Evolutionary conservation across 2,329 filamentous ascomycete species (phyloP).

Genomic region (Cytospora mali): DNA sequence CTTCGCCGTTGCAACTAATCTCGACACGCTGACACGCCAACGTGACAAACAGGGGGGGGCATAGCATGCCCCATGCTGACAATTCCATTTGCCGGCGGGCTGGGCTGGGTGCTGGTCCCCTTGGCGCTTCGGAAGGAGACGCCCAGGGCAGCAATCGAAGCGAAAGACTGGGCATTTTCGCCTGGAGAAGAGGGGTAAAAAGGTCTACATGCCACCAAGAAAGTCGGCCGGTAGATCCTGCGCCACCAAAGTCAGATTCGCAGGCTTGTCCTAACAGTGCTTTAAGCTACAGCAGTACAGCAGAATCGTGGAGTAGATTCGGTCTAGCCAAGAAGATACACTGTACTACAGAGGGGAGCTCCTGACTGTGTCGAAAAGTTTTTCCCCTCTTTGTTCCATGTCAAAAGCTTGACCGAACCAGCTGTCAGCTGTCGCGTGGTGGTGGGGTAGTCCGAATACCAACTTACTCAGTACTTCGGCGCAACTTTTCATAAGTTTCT

Average conservation of each 20-base stretch:
- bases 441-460: constrained; percentile 15
- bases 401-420: constrained; percentile 12
- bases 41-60: constrained; percentile 12
- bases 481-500: constrained; percentile 1
- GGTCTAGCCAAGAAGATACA: not conserved
- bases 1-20: not conserved
- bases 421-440: constrained; percentile 14
- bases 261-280: not conserved
- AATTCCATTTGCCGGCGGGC: not conserved
- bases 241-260: constrained; percentile 3
- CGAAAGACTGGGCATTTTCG: not conserved
- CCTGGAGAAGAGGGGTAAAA: not conserved
- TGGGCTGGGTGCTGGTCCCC: constrained; percentile 2
- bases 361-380: not conserved
- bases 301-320: constrained; percentile 14
- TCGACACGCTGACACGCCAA: constrained; percentile 7
- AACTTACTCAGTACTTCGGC: not conserved
- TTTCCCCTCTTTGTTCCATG: constrained; percentile 1
- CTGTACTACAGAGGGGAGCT: not conserved
- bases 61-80: not conserved
- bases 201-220: not conserved
- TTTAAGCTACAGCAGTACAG: constrained; percentile 15
- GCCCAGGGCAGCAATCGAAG: not conserved
- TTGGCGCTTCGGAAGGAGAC: not conserved
- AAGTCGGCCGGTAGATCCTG: not conserved